A percentile compares a stretch with the other conserved stretches of the same genome.
Evolutionary conservation across 2,329 filamentous ascomycete species (phyloP).

Genomic region (Beauveria sp.): DNA sequence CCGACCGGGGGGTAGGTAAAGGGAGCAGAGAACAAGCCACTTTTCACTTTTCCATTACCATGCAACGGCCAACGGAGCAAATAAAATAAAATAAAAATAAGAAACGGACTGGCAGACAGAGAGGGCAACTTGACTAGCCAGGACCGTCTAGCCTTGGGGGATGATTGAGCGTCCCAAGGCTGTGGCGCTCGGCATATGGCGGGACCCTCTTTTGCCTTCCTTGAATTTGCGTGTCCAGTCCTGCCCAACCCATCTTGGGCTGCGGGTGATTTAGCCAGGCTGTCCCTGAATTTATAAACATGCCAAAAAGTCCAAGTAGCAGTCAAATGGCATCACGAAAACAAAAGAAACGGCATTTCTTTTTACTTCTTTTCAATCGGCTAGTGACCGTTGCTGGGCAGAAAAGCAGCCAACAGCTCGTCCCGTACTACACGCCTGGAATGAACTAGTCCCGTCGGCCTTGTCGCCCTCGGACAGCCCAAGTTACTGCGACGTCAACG

Average conservation of each 20-base stretch:
- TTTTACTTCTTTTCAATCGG: not conserved
- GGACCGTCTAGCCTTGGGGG: not conserved
- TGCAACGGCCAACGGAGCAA: not conserved
- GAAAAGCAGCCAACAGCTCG: not conserved
- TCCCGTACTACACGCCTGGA: not conserved
- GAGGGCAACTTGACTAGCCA: not conserved
- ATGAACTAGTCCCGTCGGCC: not conserved
- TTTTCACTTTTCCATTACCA: too few species aligned
- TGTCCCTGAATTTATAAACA: too few species aligned
- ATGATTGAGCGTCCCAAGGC: not conserved
- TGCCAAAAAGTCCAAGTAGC: too few species aligned
- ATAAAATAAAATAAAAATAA: not conserved
- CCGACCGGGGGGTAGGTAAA: not conserved
- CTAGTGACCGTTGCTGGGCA: not conserved
- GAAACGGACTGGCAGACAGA: not conserved
- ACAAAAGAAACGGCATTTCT: not conserved
- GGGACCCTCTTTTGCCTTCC: not conserved
- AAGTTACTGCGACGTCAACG: not conserved
- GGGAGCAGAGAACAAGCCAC: too few species aligned
- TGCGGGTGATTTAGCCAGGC: not conserved
- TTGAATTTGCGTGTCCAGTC: not conserved
- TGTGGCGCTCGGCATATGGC: not conserved
- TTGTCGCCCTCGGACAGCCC: not conserved
- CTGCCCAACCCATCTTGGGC: not conserved
- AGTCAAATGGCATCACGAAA: not conserved